Evolutionary conservation across 331 rosid genomes (phyloP), one percentile per base, ranked within the genome.

Genomic region (Quercus phellos): DNA sequence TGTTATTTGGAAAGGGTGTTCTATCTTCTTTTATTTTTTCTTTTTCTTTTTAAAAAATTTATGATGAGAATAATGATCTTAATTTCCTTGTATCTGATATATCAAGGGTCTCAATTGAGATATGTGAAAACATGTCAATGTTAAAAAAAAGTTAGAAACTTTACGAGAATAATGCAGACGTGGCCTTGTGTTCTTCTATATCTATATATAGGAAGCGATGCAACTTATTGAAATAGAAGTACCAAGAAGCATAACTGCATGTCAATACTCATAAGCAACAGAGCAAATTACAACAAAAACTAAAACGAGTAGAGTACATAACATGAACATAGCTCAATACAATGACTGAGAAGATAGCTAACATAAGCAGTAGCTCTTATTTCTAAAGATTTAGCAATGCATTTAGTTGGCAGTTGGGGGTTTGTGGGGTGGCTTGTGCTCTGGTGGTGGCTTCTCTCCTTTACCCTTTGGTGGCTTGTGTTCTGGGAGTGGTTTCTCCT

Each of bases 351-450:
- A 60, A 24, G 34, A 60, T 12, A 60, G 68, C 18, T 26, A 60
- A 26, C 68, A 4, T 26, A 26, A 24, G 19, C 1, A 24, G 9
- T 29, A 24, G 10, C 68, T 60, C 35, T 60, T 60, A 60, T 60
- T 26, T 60, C 4, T 60, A 11, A 16, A 60, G 27, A 60, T 13
- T 11, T 60, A 26, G 34, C 3, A 6, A 60, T 4, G 68, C 38
- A 12, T 6, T 60, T 17, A 60, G 68, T 27, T 60, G 2, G 68
- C 38, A 24, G 16, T 0, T 56, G 80, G 68, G 1, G 74, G 59
- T 29, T 46, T 70, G 74, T 74, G 38, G 0, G 78, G 78, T 74
- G 78, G 70, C 56, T 46, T 46, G 51, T 46, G 51, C 51, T 11
- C 51, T 46, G 51, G 51, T 46, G 51, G 16, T 46, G 51, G 51